Percentiles rank a stretch among this genome's conserved stretches.
Conservation (phyloP, 192 early-diverging fungal species). For the Entophlyctis luteolus region DNA sequence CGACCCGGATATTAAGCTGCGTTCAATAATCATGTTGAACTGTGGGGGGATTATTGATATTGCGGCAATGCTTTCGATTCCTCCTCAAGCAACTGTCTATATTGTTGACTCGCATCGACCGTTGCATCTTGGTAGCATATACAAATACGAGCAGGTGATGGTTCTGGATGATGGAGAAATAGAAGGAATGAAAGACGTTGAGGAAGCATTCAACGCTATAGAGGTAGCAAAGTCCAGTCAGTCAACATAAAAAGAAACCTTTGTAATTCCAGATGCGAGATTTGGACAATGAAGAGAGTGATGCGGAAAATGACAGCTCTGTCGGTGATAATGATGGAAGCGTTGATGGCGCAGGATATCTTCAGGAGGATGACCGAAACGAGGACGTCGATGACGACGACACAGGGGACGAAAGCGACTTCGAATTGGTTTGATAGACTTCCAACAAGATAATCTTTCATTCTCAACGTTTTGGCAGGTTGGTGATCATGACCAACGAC, state of each 20-base stretch:
- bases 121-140: constrained; percentile 78
- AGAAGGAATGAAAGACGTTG: constrained; percentile 60
- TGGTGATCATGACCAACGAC: constrained; percentile 18
- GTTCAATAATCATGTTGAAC: constrained; percentile 78
- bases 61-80: constrained; percentile 54
- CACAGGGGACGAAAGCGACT: not conserved
- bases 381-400: constrained; percentile 15
- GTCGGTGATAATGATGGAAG: too few species aligned
- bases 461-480: not conserved
- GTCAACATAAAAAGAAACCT: too few species aligned
- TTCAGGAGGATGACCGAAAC: constrained; percentile 32
- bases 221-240: too few species aligned
- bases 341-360: not conserved
- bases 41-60: constrained; percentile 80
- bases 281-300: too few species aligned
- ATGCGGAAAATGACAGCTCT: too few species aligned
- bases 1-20: constrained; percentile 42
- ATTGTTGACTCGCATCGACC: constrained; percentile 88
- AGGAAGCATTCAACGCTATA: constrained; percentile 64
- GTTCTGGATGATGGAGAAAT: constrained; percentile 85
- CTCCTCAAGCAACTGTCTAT: constrained; percentile 62
- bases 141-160: constrained; percentile 69
- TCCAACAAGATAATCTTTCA: not conserved
- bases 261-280: too few species aligned
- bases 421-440: not conserved